Base-by-base conservation (phyloP, 371 early-diverging fungal genomes). In the Mucor mucedo region DNA sequence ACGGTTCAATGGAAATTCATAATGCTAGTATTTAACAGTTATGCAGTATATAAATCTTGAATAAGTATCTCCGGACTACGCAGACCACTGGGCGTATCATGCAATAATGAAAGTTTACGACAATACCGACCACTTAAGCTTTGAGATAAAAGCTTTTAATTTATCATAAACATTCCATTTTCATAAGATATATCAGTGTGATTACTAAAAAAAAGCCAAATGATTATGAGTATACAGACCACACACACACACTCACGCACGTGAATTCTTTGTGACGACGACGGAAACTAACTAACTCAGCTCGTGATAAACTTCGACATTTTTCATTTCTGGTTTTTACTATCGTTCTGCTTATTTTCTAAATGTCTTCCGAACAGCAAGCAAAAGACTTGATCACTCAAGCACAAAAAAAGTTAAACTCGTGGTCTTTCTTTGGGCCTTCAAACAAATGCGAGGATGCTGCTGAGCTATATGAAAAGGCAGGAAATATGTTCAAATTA, bases 401-500 rank as follows among this genome's bases (percentile, higher is more conserved):
- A 72, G 94, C 94, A 42, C 86, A 92, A 75, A 90, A 90, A 67
- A 89, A 84, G 63, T 86, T 90, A 11, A 82, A 83, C 3, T 82
- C 85, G 13, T 89, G 93, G 62, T 93, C 93, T 82, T 68, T 81
- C 35, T 93, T 95, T 78, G 89, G 93, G 6, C 71, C 74, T 14
- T 76, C 75, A 2, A 91, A 91, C 67, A 96, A 95, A 75, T 87
- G 84, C 54, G 97, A 96, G 62, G 95, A 97, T 73, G 97, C 97
- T 4, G 91, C 93, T 41, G 98, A 98, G 55, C 83, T 96, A 35
- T 98, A 90, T 73, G 87, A 85, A 70, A 88, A 91, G 63, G 97
- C 98, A 14, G 95, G 87, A 54, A 96, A 96, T 78, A 83, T 87
- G 60, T 97, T 91, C 85, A 96, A 95, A 77, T 74, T 95, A 33